Conservation (phyloP, 345 rosid species). For the Sisymbrium altissimum region DNA sequence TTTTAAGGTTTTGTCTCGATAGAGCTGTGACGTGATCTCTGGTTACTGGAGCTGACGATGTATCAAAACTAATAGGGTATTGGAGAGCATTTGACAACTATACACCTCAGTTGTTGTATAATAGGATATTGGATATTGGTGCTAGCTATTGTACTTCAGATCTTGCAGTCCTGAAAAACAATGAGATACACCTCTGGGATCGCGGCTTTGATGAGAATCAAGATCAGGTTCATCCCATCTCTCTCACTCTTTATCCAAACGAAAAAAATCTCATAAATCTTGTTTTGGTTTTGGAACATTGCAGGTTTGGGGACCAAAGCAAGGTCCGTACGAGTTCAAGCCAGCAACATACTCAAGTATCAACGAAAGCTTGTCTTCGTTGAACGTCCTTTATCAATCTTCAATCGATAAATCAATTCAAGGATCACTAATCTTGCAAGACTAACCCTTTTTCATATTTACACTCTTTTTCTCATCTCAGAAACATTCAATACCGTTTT, state of each 20-base stretch:
- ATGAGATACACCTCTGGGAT: conserved; percentile 85
- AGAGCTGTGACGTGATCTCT: background rate
- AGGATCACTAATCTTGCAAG: conserved; percentile 77
- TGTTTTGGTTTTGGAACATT: background rate
- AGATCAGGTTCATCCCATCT: conserved; percentile 53
- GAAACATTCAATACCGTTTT: background rate
- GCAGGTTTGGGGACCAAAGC: conserved; percentile 84
- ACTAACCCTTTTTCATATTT: conserved; percentile 27
- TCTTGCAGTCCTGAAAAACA: conserved; percentile 72
- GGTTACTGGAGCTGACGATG: background rate
- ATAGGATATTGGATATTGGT: too few relatives aligned
- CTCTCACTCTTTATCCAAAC: background rate
- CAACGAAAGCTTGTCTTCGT: conserved; percentile 46
- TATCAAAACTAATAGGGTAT: conserved; percentile 41
- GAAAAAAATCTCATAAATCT: background rate
- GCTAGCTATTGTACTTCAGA: conserved; percentile 75
- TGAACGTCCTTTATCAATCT: conserved; percentile 48
- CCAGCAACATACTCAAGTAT: conserved; percentile 52
- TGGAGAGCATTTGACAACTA: conserved; percentile 75
- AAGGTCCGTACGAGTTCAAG: conserved; percentile 79
- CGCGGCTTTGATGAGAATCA: conserved; percentile 68
- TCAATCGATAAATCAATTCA: conserved; percentile 63
- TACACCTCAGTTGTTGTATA: conserved; percentile 64
- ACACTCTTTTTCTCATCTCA: background rate
- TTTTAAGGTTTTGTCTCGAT: background rate